Evolutionary conservation across 768 basidiomycete genomes (phyloP).

Genomic region (Tylopilus balloui): DNA sequence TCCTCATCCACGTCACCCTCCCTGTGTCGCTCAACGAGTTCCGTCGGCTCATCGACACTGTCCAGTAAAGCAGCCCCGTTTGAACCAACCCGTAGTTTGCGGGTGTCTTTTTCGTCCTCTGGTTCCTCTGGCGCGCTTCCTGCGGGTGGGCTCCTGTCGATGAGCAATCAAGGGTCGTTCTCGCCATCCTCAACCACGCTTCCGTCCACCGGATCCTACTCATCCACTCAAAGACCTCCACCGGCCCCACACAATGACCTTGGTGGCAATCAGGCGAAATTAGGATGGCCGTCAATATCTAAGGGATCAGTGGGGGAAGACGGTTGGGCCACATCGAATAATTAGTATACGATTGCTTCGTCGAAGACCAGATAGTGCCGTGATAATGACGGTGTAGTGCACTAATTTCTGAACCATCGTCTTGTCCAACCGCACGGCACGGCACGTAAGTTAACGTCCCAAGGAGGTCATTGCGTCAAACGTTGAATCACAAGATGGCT

Average conservation of each 20-base stretch:
- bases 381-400: neutral
- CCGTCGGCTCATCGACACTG: conserved; percentile 37
- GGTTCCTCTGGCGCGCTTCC: conserved; percentile 13
- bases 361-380: neutral
- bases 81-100: conserved; percentile 40
- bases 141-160: conserved; percentile 10
- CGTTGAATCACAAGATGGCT: no score
- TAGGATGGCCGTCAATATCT: conserved; percentile 10
- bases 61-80: conserved; percentile 54
- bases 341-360: conserved; percentile 4
- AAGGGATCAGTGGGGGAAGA: conserved; percentile 17
- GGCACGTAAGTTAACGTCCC: no score
- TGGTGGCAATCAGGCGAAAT: conserved; percentile 5
- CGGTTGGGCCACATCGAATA: conserved; percentile 9
- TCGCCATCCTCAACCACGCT: conserved; percentile 15
- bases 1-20: conserved; percentile 22
- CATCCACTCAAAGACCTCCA: conserved; percentile 13
- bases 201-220: conserved; percentile 6
- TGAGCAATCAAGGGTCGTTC: conserved; percentile 16
- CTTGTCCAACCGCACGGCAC: no score
- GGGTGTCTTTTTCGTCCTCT: conserved; percentile 22
- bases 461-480: no score
- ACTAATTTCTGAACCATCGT: neutral
- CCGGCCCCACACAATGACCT: conserved; percentile 9
- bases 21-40: conserved; percentile 28